Evolutionary conservation across 768 basidiomycete species (phyloP).

Genomic region (Lentinula sp.): DNA sequence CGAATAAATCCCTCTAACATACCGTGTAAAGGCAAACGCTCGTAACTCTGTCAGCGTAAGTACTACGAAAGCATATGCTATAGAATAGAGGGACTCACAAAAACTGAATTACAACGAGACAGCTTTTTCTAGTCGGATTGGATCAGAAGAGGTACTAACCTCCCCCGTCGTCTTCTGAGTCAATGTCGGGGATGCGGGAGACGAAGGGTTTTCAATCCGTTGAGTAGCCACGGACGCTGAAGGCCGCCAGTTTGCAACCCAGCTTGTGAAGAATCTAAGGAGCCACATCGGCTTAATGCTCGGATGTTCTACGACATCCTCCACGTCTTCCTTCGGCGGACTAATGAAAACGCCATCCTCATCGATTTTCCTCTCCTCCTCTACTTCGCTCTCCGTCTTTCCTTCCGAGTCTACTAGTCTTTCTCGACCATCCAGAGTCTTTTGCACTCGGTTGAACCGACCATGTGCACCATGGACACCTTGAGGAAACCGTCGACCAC

Average conservation of each 20-base stretch:
- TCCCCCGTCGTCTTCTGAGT: neutral
- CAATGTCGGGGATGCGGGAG: neutral
- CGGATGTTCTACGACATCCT: slow-evolving; percentile 51
- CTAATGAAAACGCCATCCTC: slow-evolving; percentile 20
- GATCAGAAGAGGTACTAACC: neutral
- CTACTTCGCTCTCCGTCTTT: slow-evolving; percentile 71
- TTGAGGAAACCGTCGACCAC: slow-evolving; percentile 39
- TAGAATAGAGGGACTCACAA: too few relatives aligned
- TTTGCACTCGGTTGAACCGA: slow-evolving; percentile 58
- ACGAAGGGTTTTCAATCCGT: neutral
- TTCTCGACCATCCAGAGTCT: slow-evolving; percentile 60
- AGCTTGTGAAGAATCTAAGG: slow-evolving; percentile 69
- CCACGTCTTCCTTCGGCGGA: slow-evolving; percentile 35
- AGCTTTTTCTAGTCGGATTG: neutral
- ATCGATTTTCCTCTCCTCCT: slow-evolving; percentile 51
- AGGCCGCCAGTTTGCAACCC: slow-evolving; percentile 64
- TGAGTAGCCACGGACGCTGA: neutral
- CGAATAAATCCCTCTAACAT: too few relatives aligned
- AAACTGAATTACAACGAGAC: neutral
- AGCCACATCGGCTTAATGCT: slow-evolving; percentile 73
- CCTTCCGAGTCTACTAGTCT: slow-evolving; percentile 62
- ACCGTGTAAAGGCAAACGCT: too few relatives aligned
- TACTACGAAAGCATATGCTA: too few relatives aligned
- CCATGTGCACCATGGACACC: slow-evolving; percentile 56
- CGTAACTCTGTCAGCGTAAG: too few relatives aligned